phyloP scores from a whole-genome alignment of 2,329 filamentous ascomycete species.

The Aschersonia sp. region DNA sequence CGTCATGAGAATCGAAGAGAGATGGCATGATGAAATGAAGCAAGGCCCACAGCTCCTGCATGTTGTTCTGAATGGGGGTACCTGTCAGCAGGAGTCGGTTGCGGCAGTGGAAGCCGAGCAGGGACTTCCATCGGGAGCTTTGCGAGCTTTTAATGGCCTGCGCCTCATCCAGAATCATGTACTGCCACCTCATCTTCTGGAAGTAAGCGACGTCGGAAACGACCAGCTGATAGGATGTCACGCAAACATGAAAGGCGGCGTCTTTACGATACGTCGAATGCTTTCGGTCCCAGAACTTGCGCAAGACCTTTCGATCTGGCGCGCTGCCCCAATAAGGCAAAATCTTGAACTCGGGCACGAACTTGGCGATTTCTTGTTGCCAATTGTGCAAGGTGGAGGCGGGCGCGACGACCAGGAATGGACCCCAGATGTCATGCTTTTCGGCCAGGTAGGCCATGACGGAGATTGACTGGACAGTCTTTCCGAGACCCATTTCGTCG shows the following conservation, averaged over 20 bases:
- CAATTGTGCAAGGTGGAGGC: constrained; percentile 97
- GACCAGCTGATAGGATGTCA: constrained; percentile 94
- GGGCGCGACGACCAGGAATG: constrained; percentile 90
- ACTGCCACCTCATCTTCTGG: constrained; percentile 98
- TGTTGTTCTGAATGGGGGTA: constrained; percentile 98
- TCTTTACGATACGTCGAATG: constrained; percentile 91
- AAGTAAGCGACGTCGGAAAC: constrained; percentile 95
- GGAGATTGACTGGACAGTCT: constrained; percentile 96
- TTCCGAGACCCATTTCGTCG: constrained; percentile 98
- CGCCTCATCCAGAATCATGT: constrained; percentile 98
- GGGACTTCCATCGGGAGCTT: constrained; percentile 91
- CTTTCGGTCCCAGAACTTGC: constrained; percentile 98
- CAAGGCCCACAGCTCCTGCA: constrained; percentile 96
- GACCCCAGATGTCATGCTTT: constrained; percentile 95
- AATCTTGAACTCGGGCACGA: constrained; percentile 89
- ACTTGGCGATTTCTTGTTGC: constrained; percentile 95
- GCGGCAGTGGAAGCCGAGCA: constrained; percentile 87
- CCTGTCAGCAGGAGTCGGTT: constrained; percentile 88
- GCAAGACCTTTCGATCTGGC: constrained; percentile 83
- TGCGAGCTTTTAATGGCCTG: constrained; percentile 98
- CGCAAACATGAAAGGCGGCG: constrained; percentile 85
- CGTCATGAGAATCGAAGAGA: constrained; percentile 85
- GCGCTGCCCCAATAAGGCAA: constrained; percentile 95
- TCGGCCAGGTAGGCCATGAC: constrained; percentile 98
- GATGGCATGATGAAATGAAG: constrained; percentile 99